Base-by-base conservation (phyloP, 306 rosid genomes). In the Boehmeria nivea region DNA sequence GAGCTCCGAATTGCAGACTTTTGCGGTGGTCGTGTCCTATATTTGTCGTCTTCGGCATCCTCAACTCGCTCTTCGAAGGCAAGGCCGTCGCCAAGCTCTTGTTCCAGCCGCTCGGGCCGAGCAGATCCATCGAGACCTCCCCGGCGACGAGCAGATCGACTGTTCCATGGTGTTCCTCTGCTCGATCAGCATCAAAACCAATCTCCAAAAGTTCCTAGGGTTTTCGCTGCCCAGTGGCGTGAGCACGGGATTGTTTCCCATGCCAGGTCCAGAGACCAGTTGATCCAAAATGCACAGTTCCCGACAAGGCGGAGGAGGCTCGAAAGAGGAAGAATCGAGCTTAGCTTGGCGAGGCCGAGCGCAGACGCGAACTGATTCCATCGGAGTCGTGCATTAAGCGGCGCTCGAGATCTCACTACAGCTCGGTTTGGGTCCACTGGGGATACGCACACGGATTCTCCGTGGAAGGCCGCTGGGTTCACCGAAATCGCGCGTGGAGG, bases 151-250 rank as follows among this genome's bases (percentile, higher is more conserved):
- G 45, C 75, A 87, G 13, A 83, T 96, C 19, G 96, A 93, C 65
- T 93, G 99, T 50, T 86, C 99, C 47, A 93, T 93, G 99, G 95
- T 94, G 11, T 93, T 93, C 49, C 83, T 93, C 67, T 93, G 99
- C 65, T 93, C 95, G 12, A 87, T 93, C 47, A 93, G 99, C 54
- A 93, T 93, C 51, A 73, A 94, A 25, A 87, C 96, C 39, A 93
- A 93, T 83, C 61, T 93, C 76, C 96, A 93, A 84, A 87, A 93
- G 80, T 85, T 93, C 72, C 76, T 93, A 66, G 96, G 99, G 16
- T 93, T 87, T 59, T 72, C 95, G 43, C 99, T 94, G 16, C 99
- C 96, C 8, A 78, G 99, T 37, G 96, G 99, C 59, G 80, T 95
- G 15, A 40, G 86, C 16, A 70, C 84, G 17, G 95, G 99, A 18